Evolutionary conservation across 768 basidiomycete genomes (phyloP).

Genomic region (Fistulinella prunicolor): DNA sequence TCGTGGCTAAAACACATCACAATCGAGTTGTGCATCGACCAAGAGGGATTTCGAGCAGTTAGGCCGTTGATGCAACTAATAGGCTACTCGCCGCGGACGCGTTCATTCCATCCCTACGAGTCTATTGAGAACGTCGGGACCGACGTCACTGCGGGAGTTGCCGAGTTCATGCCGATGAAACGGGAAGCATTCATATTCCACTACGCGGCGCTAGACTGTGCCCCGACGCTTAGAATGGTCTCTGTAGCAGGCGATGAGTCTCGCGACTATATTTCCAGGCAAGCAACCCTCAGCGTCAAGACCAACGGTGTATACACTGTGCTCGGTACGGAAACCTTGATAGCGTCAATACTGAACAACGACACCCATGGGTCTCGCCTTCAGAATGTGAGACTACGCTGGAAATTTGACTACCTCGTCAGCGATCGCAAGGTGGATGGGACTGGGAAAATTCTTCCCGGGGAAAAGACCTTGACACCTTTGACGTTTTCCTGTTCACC

Average conservation of each 20-base stretch:
- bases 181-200: conserved; percentile 68
- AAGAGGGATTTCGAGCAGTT: conserved; percentile 75
- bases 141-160: conserved; percentile 44
- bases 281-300: conserved; percentile 68
- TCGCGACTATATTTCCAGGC: conserved; percentile 72
- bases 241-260: conserved; percentile 64
- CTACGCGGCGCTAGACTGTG: conserved; percentile 60
- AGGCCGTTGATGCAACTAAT: conserved; percentile 56
- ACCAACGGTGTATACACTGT: conserved; percentile 74
- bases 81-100: conserved; percentile 43
- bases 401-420: conserved; percentile 82
- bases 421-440: conserved; percentile 51
- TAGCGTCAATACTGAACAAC: conserved; percentile 14
- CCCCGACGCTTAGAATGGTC: conserved; percentile 69
- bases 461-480: conserved; percentile 73
- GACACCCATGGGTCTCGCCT: conserved; percentile 15
- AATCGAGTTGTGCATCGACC: conserved; percentile 73
- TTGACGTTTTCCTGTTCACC: conserved; percentile 76
- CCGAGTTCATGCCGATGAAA: conserved; percentile 61
- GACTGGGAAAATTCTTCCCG: conserved; percentile 46
- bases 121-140: conserved; percentile 26
- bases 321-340: conserved; percentile 55
- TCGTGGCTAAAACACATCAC: conserved; percentile 52
- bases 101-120: conserved; percentile 27
- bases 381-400: conserved; percentile 47